These are phyloP conservation scores for Phytopythium helicoides DNA, from an alignment of 352 stramenopile genomes.

Conservation along the genomic window DNA sequence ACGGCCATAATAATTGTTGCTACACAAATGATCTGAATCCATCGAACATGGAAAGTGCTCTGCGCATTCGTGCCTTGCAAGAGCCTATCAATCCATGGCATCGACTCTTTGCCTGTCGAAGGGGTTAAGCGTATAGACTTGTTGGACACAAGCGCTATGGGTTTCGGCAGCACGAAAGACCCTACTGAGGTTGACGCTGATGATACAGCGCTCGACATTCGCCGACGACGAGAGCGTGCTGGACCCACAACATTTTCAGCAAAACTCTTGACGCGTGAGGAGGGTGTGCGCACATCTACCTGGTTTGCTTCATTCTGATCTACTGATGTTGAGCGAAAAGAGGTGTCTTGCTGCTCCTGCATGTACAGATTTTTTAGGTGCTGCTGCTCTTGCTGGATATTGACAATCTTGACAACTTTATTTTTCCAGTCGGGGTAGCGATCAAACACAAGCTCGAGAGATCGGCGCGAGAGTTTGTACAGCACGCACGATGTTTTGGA, in stretches of 20 bases:
- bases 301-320: neutral
- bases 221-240: neutral
- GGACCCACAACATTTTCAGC: neutral
- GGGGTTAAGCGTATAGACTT: constrained; percentile 6
- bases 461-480: constrained; percentile 43
- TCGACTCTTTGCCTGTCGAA: constrained; percentile 7
- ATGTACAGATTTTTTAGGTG: constrained; percentile 56
- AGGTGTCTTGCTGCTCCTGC: constrained; percentile 55
- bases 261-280: constrained; percentile 5
- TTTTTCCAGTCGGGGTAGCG: constrained; percentile 64
- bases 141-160: neutral
- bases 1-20: constrained; percentile 44
- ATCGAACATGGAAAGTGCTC: constrained; percentile 36
- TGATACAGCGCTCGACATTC: neutral
- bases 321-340: neutral
- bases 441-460: constrained; percentile 61
- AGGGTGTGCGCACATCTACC: neutral
- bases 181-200: neutral
- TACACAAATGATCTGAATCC: constrained; percentile 26
- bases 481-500: constrained; percentile 58
- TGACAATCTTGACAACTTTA: constrained; percentile 53
- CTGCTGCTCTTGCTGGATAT: constrained; percentile 48
- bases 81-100: constrained; percentile 50
- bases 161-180: neutral
- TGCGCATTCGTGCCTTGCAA: constrained; percentile 43